phyloP scores from a whole-genome alignment of 495 filamentous ascomycete genomes.

The Podospora pseudoanserina region DNA sequence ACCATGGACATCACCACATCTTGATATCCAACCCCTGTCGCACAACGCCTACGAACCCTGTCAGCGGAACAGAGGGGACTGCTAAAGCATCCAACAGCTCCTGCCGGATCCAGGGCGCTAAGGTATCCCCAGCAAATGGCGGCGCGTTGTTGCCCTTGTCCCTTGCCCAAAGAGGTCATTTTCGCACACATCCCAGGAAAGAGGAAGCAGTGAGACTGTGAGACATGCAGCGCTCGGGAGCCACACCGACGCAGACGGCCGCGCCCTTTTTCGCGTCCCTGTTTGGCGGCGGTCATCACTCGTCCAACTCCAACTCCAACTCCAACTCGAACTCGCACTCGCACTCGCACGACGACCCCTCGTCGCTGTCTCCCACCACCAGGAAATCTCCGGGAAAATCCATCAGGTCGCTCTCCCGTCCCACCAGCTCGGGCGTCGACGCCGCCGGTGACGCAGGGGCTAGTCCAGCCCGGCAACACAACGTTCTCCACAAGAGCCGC shows the following conservation, averaged over 20 bases:
- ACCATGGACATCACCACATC: neutral
- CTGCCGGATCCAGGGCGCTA: constrained; percentile 22
- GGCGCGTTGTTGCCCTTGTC: constrained; percentile 12
- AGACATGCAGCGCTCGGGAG: constrained; percentile 43
- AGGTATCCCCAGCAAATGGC: constrained; percentile 18
- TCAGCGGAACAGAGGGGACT: constrained; percentile 5
- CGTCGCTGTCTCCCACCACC: constrained; percentile 11
- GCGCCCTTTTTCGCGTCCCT: constrained; percentile 45
- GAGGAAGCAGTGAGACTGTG: constrained; percentile 12
- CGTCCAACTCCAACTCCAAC: constrained; percentile 1
- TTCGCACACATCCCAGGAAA: neutral
- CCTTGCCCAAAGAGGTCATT: constrained; percentile 12
- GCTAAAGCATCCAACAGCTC: neutral
- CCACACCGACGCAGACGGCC: constrained; percentile 37
- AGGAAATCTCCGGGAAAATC: constrained; percentile 17
- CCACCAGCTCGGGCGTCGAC: constrained; percentile 37
- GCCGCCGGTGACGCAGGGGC: constrained; percentile 6
- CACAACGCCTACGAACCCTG: neutral
- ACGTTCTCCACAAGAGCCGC: constrained; percentile 43
- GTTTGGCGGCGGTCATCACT: constrained; percentile 33
- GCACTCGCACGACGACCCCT: constrained; percentile 8
- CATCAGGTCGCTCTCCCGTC: constrained; percentile 27
- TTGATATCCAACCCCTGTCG: neutral
- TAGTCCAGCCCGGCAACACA: constrained; percentile 27
- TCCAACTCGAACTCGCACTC: neutral